Evolutionary conservation across 768 basidiomycete species (phyloP).

Genomic region (Russula brevipes): DNA sequence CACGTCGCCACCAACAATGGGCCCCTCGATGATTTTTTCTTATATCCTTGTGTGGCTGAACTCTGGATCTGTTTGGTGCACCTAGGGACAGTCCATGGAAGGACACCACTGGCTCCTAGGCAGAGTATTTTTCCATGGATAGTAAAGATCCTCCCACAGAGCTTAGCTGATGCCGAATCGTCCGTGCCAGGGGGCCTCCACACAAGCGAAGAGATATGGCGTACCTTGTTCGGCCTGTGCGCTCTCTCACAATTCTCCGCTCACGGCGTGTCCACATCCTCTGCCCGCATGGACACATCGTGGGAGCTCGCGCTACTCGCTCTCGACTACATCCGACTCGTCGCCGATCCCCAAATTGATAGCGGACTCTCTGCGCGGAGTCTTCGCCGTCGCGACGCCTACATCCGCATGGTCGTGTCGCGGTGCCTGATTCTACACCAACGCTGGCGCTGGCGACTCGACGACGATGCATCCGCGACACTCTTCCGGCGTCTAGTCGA

Average conservation of each 20-base stretch:
- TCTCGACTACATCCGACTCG: conserved; percentile 54
- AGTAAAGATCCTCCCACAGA: conserved; percentile 31
- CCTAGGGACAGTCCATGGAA: conserved; percentile 21
- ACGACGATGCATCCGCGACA: conserved; percentile 46
- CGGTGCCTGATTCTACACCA: conserved; percentile 70
- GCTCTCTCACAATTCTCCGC: conserved; percentile 75
- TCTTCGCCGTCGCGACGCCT: conserved; percentile 58
- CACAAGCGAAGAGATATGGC: conserved; percentile 69
- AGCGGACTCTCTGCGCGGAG: conserved; percentile 33
- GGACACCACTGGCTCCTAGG: conserved; percentile 18
- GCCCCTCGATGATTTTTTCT: conserved; percentile 35
- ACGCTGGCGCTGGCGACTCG: conserved; percentile 73
- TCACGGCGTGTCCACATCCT: conserved; percentile 41
- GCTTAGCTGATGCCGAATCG: conserved; percentile 30
- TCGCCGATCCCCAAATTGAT: conserved; percentile 44
- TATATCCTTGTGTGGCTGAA: conserved; percentile 48
- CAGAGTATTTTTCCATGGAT: conserved; percentile 43
- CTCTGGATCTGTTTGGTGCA: conserved; percentile 74
- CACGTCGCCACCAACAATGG: conserved; percentile 34
- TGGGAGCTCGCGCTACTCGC: conserved; percentile 65
- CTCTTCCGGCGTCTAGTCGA: conserved; percentile 62
- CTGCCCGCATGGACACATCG: conserved; percentile 42
- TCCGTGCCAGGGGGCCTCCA: conserved; percentile 33
- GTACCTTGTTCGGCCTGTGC: conserved; percentile 59
- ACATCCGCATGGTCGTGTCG: conserved; percentile 60